Conservation (phyloP, 225 moss, liverwort and hornwort genomes). For the Antitrichia curtipendula region DNA sequence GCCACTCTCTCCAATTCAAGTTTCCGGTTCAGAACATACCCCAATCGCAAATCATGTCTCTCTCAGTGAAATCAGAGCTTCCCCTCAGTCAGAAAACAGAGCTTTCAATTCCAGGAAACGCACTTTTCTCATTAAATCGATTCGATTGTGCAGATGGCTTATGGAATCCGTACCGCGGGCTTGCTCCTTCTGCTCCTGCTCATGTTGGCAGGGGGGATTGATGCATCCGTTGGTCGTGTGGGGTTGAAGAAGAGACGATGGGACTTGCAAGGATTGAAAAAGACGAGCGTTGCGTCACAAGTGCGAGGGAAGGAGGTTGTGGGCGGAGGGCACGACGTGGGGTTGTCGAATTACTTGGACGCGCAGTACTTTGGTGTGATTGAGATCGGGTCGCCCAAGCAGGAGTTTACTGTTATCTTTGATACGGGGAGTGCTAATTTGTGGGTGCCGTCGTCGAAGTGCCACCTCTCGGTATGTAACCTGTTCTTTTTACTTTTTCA, state of each 20-base stretch:
- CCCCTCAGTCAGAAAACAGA: neutral
- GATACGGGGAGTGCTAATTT: conserved; percentile 87
- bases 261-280: neutral
- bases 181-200: neutral
- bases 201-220: neutral
- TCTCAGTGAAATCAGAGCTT: neutral
- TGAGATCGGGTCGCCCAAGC: conserved; percentile 69
- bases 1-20: neutral
- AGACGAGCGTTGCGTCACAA: conserved; percentile 3
- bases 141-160: conserved; percentile 1
- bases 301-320: neutral
- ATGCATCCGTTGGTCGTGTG: neutral
- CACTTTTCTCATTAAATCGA: neutral
- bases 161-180: neutral
- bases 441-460: conserved; percentile 84
- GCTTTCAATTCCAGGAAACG: neutral
- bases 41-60: neutral
- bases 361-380: conserved; percentile 87
- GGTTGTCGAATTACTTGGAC: conserved; percentile 66
- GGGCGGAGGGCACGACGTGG: conserved; percentile 20
- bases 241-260: neutral
- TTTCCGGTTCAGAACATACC: neutral
- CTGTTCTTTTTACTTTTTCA: neutral
- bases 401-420: conserved; percentile 62
- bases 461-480: neutral